phyloP scores from a whole-genome alignment of 2,329 filamentous ascomycete genomes.

The Pleurostoma richardsiae region DNA sequence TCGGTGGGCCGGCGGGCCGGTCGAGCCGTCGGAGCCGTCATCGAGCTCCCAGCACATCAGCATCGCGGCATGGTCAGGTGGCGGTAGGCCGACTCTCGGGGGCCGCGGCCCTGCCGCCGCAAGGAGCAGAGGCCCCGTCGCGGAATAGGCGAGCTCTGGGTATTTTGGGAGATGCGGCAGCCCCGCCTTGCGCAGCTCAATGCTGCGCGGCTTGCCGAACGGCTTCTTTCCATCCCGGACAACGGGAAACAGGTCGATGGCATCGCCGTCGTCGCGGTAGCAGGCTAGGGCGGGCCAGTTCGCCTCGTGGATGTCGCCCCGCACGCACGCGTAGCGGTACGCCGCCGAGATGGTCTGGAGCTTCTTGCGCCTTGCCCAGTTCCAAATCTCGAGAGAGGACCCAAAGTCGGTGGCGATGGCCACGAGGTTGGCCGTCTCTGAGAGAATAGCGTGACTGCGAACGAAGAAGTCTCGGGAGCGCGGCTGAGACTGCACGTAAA shows the following conservation, averaged over 20 bases:
- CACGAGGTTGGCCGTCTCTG: conserved; percentile 28
- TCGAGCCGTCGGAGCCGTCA: conserved; percentile 14
- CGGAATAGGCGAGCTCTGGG: conserved; percentile 32
- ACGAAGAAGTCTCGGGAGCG: conserved; percentile 35
- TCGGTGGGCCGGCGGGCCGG: conserved; percentile 9
- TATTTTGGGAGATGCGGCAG: conserved; percentile 31
- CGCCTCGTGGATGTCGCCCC: conserved; percentile 26
- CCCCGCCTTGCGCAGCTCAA: conserved; percentile 26
- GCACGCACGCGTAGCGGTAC: conserved; percentile 30
- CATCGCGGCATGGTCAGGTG: conserved; percentile 28
- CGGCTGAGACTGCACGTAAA: conserved; percentile 29
- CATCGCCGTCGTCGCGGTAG: conserved; percentile 23
- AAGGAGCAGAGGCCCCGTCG: conserved; percentile 30
- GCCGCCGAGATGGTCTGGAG: conserved; percentile 29
- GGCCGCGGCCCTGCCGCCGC: conserved; percentile 31
- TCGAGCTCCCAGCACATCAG: conserved; percentile 33
- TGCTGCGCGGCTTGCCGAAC: conserved; percentile 25
- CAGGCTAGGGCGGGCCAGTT: conserved; percentile 26
- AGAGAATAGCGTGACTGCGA: conserved; percentile 35
- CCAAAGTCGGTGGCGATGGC: conserved; percentile 33
- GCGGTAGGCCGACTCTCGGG: conserved; percentile 28
- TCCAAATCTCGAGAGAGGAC: conserved; percentile 31
- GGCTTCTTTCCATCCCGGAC: conserved; percentile 21
- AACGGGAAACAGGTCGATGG: conserved; percentile 26
- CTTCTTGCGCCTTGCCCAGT: conserved; percentile 32